These are phyloP conservation scores for Ophioceras dolichostomum DNA, from an alignment of 2,329 filamentous ascomycete species.

Conservation along the genomic window DNA sequence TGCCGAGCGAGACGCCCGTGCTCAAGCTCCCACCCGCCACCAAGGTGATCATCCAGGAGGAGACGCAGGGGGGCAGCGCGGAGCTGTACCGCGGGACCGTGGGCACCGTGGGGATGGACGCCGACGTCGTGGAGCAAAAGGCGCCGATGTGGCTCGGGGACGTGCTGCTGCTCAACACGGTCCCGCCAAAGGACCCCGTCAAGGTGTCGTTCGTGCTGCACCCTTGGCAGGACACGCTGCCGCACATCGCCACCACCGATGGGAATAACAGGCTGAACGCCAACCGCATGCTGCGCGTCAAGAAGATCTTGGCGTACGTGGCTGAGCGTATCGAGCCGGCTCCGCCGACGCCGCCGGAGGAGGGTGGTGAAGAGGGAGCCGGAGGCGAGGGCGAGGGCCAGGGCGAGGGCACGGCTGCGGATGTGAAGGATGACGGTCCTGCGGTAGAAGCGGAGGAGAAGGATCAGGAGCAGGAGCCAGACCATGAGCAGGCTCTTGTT, in stretches of 20 bases:
- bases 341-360: slow-evolving; percentile 21
- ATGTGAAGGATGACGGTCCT: not conserved
- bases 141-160: slow-evolving; percentile 91
- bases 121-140: slow-evolving; percentile 72
- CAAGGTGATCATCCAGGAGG: slow-evolving; percentile 58
- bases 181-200: slow-evolving; percentile 78
- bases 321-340: slow-evolving; percentile 88
- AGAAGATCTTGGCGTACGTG: slow-evolving; percentile 87
- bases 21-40: slow-evolving; percentile 55
- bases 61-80: slow-evolving; percentile 55
- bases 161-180: slow-evolving; percentile 68
- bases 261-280: slow-evolving; percentile 88
- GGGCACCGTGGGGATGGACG: slow-evolving; percentile 61
- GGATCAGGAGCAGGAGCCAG: no score
- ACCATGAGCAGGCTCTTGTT: no score
- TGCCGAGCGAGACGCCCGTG: slow-evolving; percentile 63
- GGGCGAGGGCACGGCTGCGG: slow-evolving; percentile 14
- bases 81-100: slow-evolving; percentile 90
- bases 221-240: slow-evolving; percentile 64
- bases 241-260: slow-evolving; percentile 61
- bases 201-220: slow-evolving; percentile 93
- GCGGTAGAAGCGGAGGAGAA: slow-evolving; percentile 32
- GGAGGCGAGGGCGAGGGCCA: not conserved
- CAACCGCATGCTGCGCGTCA: slow-evolving; percentile 89
- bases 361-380: no score